These are phyloP conservation scores for Phanerochaete sordida DNA, from an alignment of 768 basidiomycete genomes.

Conservation along the genomic window DNA sequence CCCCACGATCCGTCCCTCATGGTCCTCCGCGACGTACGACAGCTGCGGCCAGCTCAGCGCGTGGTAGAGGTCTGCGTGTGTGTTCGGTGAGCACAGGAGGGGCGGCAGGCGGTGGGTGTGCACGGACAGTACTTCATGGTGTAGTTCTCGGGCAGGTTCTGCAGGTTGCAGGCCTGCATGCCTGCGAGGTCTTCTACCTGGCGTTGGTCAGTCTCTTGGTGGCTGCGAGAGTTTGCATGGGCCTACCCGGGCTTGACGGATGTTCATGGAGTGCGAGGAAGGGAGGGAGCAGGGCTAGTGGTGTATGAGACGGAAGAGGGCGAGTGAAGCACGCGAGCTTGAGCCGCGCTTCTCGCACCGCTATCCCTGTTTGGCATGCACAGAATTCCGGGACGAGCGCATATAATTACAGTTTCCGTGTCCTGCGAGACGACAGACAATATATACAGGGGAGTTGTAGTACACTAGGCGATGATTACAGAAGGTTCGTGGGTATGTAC, in stretches of 20 bases:
- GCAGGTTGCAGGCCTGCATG: slow-evolving; percentile 93
- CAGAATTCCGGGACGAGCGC: background rate
- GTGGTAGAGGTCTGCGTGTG: slow-evolving; percentile 75
- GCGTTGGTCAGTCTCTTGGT: slow-evolving; percentile 14
- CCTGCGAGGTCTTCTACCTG: slow-evolving; percentile 86
- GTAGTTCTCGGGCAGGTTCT: slow-evolving; percentile 93
- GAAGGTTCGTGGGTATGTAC: background rate
- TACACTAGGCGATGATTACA: slow-evolving; percentile 5
- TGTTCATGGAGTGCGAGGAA: slow-evolving; percentile 39
- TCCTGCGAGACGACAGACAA: background rate
- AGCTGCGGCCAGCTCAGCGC: slow-evolving; percentile 90
- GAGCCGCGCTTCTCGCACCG: background rate
- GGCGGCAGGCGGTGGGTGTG: background rate
- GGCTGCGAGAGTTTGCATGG: too few species aligned
- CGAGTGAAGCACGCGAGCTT: background rate
- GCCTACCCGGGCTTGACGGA: slow-evolving; percentile 34
- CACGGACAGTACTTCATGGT: slow-evolving; percentile 72
- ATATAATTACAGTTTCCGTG: background rate
- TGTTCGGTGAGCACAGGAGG: background rate
- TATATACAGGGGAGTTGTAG: background rate
- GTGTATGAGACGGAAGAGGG: background rate
- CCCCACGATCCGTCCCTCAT: slow-evolving; percentile 85
- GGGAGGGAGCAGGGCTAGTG: background rate
- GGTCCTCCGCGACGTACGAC: slow-evolving; percentile 90
- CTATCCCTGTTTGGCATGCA: background rate